Base-by-base conservation (phyloP, 2,329 filamentous ascomycete species). In the Paecilomyces dactylethromorphus region DNA sequence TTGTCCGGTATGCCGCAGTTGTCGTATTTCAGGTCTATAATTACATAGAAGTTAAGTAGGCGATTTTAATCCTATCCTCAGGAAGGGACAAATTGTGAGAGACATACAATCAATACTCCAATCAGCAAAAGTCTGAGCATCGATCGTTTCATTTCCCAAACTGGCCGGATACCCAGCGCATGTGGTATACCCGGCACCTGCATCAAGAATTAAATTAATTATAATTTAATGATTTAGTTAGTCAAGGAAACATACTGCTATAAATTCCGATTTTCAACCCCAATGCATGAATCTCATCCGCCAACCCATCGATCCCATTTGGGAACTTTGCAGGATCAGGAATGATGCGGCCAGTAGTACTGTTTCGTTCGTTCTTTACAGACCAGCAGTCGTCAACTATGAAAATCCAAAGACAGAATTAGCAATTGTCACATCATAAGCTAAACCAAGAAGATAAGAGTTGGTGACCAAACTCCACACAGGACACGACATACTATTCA, bases 181-280 rank as follows among this genome's bases (percentile, higher is more conserved):
- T 1, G 82, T 84, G 59, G 67, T 67, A 53, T 70, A 61, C 1
- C 71, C 70, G 24, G 70, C 69, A 56, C 70, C 70, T 73, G 26
- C 13, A 5, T 39, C 13, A 5, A 39, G 13, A 39, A 39, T 39
- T 26, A 26, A 26, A 26, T 29, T 29, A 29, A 7, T 29, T 29
- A 29, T 7, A 2, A 29, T 29, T 29, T 29, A 7, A 29, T 29
- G 26, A 29, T 29, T 29, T 13, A 15, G 13, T 15, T 39, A 39
- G 12, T 39, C 11, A 15, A 7, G 13, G 35, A 15, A 39, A 60
- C 62, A 39, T 51, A 67, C 80, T 81, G 63, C 81, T 81, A 65
- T 88, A 88, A 59, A 88, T 86, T 0, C 86, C 86, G 10, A 87
- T 72, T 66, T 87, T 88, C 52, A 88, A 65, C 1, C 83, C 84